A percentile compares a stretch with the other conserved stretches of the same genome.
These are phyloP conservation scores for Aspergillus kassunensis DNA, from an alignment of 495 filamentous ascomycete species.

Conservation along the genomic window DNA sequence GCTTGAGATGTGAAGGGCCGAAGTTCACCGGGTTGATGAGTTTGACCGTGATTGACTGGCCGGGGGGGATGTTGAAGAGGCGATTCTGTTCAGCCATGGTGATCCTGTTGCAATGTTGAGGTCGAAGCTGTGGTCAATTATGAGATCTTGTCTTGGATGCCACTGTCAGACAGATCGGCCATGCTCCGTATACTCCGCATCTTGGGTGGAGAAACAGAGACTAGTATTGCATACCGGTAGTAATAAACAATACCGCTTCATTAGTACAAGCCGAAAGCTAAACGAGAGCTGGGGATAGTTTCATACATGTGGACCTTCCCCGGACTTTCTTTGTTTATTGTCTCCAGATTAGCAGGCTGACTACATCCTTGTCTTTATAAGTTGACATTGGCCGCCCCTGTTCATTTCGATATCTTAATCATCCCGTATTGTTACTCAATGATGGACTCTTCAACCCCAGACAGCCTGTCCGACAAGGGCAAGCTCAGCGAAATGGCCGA, in stretches of 20 bases:
- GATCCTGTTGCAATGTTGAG: not conserved
- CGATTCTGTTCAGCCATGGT: not conserved
- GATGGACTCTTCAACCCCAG: constrained; percentile 10
- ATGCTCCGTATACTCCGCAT: not conserved
- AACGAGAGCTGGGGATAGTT: constrained; percentile 5
- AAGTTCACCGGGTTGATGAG: constrained; percentile 22
- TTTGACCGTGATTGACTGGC: constrained; percentile 16
- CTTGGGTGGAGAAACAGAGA: not conserved
- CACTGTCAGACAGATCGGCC: not conserved
- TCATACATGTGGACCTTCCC: not conserved
- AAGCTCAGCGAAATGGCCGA: not conserved
- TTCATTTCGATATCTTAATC: too few species aligned
- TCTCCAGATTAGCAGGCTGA: not conserved
- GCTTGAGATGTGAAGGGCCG: constrained; percentile 17
- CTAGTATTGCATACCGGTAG: not conserved
- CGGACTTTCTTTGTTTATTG: not conserved
- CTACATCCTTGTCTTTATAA: not conserved
- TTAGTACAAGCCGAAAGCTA: constrained; percentile 1
- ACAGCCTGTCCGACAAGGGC: constrained; percentile 13
- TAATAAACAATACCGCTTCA: not conserved
- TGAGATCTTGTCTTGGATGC: too few species aligned
- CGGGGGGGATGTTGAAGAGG: constrained; percentile 38
- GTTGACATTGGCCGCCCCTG: not conserved
- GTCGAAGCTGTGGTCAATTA: too few species aligned
- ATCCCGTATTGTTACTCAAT: not conserved